These are phyloP conservation scores for Entonaema liquescens DNA, from an alignment of 495 filamentous ascomycete species.

Conservation along the genomic window DNA sequence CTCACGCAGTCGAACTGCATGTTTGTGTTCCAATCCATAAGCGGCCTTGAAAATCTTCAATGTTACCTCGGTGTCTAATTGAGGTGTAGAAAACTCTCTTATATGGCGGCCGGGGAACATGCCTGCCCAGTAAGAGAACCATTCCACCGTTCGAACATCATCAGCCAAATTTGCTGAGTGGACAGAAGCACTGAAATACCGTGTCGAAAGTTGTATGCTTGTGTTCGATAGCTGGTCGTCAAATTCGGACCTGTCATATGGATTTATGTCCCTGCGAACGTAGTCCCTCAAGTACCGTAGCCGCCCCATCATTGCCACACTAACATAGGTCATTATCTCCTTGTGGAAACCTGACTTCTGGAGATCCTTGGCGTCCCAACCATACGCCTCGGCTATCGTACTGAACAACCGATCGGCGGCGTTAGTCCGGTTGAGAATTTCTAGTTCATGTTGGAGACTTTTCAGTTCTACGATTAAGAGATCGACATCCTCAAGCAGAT, in stretches of 20 bases:
- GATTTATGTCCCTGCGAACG: background rate
- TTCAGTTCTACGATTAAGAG: background rate
- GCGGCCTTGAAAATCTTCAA: background rate
- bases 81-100: background rate
- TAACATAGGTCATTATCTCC: background rate
- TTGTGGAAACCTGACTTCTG: background rate
- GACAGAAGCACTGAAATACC: background rate
- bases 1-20: background rate
- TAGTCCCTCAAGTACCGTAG: background rate
- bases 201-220: background rate
- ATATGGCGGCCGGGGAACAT: background rate
- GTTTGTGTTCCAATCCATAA: background rate
- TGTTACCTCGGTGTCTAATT: background rate
- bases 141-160: background rate
- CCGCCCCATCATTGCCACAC: background rate
- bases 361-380: background rate
- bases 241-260: too few species aligned
- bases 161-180: background rate
- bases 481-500: background rate
- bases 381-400: background rate
- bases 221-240: too few species aligned
- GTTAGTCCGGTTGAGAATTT: background rate
- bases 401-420: background rate
- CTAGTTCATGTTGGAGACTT: background rate
- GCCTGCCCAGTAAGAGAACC: background rate